Evolutionary conservation across 2,329 filamentous ascomycete genomes (phyloP), one percentile per base, ranked within the genome.

Genomic region (Chalaropsis ovoidea): DNA sequence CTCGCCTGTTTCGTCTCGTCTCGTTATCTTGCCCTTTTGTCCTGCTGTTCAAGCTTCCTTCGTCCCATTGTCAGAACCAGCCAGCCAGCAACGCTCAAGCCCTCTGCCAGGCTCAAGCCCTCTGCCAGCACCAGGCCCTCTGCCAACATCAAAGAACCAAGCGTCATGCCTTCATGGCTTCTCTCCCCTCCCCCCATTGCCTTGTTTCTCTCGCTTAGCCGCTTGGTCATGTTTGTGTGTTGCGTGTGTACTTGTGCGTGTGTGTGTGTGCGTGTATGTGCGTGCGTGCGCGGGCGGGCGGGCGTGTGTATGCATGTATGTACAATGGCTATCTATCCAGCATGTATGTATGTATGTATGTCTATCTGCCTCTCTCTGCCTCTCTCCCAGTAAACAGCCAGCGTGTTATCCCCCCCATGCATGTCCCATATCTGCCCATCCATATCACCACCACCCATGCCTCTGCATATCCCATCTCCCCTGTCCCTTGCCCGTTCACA

Each of bases 141-240:
- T 22, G 10, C 24, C 24, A 31, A 10, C 11, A 13, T n/a, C 42
- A 31, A 31, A 31, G 31, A 31, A 6, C 31, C 31, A 2, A 31
- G 31, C 47, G 17, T 49, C 19, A 10, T 19, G 8, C 13, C 19
- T 49, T 22, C 49, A 13, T 24, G 24, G 10, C 52, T 7, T 27
- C 52, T 24, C 3, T 5, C 47, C 19, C 19, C 47, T 49, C 47
- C 22, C 52, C 27, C 8, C 13, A 35, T 13, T 56, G 24, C 27
- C 52, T 56, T 56, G 52, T 31, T 56, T 56, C 52, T n/a, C 17
- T 56, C 52, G 52, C 52, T 35, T 35, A 56, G 27, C 52, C 47
- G 47, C 19, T 24, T 49, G 19, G n/a, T 22, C 10, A 22, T 49
- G 47, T 49, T 49, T 49, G 47, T 49, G 47, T 49, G 47, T 47